Conservation (phyloP, 768 basidiomycete genomes). For the Pulveroboletus sp. region DNA sequence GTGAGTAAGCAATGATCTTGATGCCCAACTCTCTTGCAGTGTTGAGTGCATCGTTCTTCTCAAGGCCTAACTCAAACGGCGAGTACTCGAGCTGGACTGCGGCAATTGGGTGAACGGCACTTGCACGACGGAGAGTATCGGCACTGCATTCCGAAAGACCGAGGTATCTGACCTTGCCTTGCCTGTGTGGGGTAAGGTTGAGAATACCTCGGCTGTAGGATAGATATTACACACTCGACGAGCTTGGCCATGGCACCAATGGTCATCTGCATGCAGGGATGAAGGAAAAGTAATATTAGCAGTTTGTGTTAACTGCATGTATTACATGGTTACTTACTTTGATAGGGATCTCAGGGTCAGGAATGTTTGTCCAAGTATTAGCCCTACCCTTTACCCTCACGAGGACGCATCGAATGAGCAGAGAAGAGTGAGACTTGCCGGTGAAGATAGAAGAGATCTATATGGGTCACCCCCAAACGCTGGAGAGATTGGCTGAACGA, state of each 20-base stretch:
- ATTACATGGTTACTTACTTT: conserved; percentile 30
- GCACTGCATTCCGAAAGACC: conserved; percentile 52
- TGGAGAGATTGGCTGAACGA: conserved; percentile 38
- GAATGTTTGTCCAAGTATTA: conserved; percentile 19
- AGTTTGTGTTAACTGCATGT: background rate
- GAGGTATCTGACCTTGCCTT: conserved; percentile 42
- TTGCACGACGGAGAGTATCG: conserved; percentile 45
- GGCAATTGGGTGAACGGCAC: conserved; percentile 45
- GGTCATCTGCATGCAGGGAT: conserved; percentile 26
- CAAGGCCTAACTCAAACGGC: conserved; percentile 45
- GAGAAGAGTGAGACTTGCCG: conserved; percentile 15
- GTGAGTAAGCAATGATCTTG: conserved; percentile 48
- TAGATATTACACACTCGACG: conserved; percentile 32
- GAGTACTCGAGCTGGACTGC: conserved; percentile 51
- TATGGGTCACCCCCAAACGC: conserved; percentile 36
- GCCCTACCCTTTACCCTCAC: background rate
- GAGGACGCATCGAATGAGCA: background rate
- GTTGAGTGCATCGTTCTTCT: conserved; percentile 39
- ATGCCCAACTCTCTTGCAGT: conserved; percentile 48
- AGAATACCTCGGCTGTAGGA: background rate
- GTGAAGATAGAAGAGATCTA: conserved; percentile 49
- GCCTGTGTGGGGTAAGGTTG: conserved; percentile 16
- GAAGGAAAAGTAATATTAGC: background rate
- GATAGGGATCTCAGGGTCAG: conserved; percentile 42
- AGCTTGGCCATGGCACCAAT: conserved; percentile 48